Evolutionary conservation across 139 green algal species (phyloP).

Genomic region (Chloropicon primus): DNA sequence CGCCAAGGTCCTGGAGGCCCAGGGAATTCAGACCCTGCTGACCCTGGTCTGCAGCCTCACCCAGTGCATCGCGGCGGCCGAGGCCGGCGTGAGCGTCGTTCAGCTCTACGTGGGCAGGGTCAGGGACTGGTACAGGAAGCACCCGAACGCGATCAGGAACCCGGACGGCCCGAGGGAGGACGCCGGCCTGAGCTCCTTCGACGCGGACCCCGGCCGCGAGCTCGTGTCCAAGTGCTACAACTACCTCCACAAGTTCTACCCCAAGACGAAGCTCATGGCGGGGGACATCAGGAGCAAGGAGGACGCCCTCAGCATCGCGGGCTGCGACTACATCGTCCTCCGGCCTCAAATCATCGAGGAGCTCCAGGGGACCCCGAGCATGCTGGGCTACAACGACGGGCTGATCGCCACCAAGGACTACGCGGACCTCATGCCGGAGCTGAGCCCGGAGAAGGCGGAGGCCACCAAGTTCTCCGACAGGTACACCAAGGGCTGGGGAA

Average conservation of each 20-base stretch:
- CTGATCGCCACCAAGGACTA: constrained; percentile 10
- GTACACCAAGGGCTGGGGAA: background rate
- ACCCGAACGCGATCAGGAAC: constrained; percentile 61
- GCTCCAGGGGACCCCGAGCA: constrained; percentile 30
- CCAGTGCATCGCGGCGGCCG: constrained; percentile 52
- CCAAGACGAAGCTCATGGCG: constrained; percentile 64
- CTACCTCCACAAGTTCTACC: constrained; percentile 47
- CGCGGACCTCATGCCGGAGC: background rate
- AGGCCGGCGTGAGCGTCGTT: constrained; percentile 59
- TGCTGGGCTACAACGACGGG: constrained; percentile 57
- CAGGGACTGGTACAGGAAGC: constrained; percentile 66
- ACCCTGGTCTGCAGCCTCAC: constrained; percentile 39
- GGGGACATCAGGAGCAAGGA: constrained; percentile 50
- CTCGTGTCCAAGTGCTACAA: constrained; percentile 56
- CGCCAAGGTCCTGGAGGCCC: constrained; percentile 37
- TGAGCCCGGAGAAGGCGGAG: background rate
- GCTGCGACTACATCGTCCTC: constrained; percentile 59
- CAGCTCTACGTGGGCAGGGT: constrained; percentile 60
- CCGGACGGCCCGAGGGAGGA: constrained; percentile 56
- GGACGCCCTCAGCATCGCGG: constrained; percentile 56
- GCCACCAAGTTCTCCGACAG: background rate
- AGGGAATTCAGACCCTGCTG: constrained; percentile 14
- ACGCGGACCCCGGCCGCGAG: constrained; percentile 45
- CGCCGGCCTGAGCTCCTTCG: constrained; percentile 17
- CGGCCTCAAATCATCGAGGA: constrained; percentile 29